phyloP scores from a whole-genome alignment of 1,139 yeast species.

The Wickerhamomyces sp. region DNA sequence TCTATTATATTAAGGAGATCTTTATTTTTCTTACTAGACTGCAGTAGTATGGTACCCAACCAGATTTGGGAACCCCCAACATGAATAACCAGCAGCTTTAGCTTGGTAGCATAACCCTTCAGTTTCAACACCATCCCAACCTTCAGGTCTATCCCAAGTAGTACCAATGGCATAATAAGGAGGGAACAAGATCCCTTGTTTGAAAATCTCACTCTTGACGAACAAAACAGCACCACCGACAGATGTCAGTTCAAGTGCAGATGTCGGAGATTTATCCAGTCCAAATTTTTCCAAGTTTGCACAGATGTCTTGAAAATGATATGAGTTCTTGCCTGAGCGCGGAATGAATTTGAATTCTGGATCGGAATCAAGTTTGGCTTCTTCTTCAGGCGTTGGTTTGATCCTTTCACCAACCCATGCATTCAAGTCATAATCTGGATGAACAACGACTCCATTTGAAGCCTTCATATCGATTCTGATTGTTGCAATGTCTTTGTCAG shows the following conservation, averaged over 20 bases:
- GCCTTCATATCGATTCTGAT: constrained; percentile 30
- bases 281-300: constrained; percentile 16
- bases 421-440: constrained; percentile 37
- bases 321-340: constrained; percentile 28
- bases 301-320: constrained; percentile 33
- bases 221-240: constrained; percentile 49
- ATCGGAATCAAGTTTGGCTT: constrained; percentile 29
- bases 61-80: constrained; percentile 29
- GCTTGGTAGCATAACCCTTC: constrained; percentile 49
- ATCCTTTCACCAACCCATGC: constrained; percentile 44
- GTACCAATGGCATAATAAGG: constrained; percentile 42
- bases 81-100: constrained; percentile 37
- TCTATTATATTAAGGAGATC: not conserved
- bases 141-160: constrained; percentile 41
- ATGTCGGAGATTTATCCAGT: constrained; percentile 13
- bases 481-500: constrained; percentile 37
- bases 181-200: constrained; percentile 43
- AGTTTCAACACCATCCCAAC: constrained; percentile 50
- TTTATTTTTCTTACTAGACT: not conserved
- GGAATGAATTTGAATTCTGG: constrained; percentile 38
- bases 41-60: constrained; percentile 11
- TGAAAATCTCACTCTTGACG: constrained; percentile 36
- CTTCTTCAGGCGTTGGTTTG: constrained; percentile 31
- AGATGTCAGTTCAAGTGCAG: constrained; percentile 34
- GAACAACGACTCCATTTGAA: constrained; percentile 5